These are phyloP conservation scores for Aegilops umbellulata DNA, from an alignment of 176 grass and related monocot genomes.

Conservation along the genomic window DNA sequence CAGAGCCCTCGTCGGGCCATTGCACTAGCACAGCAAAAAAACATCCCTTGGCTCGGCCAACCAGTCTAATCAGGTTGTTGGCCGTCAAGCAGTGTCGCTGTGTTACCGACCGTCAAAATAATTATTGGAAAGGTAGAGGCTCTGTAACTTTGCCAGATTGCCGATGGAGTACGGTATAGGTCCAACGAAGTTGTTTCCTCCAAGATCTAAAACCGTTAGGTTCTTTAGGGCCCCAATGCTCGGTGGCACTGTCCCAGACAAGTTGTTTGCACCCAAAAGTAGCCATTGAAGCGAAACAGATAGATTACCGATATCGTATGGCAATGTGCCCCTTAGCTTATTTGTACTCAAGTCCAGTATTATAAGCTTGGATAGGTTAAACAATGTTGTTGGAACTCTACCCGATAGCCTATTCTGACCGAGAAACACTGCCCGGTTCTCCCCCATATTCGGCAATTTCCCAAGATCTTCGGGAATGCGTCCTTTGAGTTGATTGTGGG, in stretches of 20 bases:
- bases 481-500: not conserved
- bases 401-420: not conserved
- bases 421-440: not conserved
- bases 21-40: no score
- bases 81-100: no score
- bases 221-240: not conserved
- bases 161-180: not conserved
- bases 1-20: no score
- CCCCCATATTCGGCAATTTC: not conserved
- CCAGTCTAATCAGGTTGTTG: no score
- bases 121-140: no score
- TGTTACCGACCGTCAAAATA: no score
- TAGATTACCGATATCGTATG: not conserved
- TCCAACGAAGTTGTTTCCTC: constrained; percentile 1
- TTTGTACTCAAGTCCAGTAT: not conserved
- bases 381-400: not conserved
- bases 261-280: not conserved
- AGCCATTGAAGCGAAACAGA: not conserved
- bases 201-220: not conserved
- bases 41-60: no score
- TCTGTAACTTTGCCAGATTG: no score
- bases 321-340: not conserved
- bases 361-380: not conserved
- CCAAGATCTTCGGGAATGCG: not conserved
- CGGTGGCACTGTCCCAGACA: not conserved